Evolutionary conservation across 768 basidiomycete genomes (phyloP), one percentile per base, ranked within the genome.

Genomic region (Serpula lacrymans): DNA sequence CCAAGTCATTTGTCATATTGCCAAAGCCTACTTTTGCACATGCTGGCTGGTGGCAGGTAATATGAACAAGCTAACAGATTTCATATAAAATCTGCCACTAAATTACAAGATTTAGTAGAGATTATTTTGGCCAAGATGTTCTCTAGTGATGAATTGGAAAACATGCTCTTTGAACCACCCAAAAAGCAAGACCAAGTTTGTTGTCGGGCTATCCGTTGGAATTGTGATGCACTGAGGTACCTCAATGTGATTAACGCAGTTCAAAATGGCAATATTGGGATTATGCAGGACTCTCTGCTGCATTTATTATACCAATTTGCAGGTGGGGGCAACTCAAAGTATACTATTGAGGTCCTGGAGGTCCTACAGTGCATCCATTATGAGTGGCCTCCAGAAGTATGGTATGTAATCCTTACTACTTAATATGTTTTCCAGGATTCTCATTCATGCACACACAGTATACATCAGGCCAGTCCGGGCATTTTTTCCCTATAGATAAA

Each of bases 11-110:
- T 48, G 54, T 17, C 59, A 67, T 38, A 49, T 70, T 12, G 51
- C 57, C 0, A 65, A 68, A 28, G 71, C 67, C 1, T 65, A 66
- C 33, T 45, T 74, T 2, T 60, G 51, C 3, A 59, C 50, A 11
- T 45, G 55, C 20, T 72, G 68, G 67, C 24, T 53, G 5, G 20
- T 41, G 1, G 44, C 65, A 16, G 54, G 43, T 0, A 24, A 48
- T 1, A 61, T 60, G 1, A 37, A 55, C 7, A 38, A 29, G 1
- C 34, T 71, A 0, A 18, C 33, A 1, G 58, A 66, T 0, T 74
- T 4, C 53, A 55, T 0, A 28, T 27, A 1, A 26, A 31, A 6
- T 32, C 48, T 1, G 67, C 68, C 0, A 37, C 51, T 17, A 39
- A 64, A 23, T 50, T 72, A 1, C 2, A 14, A 0, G 33, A 34